Base-by-base conservation (phyloP, 495 filamentous ascomycete species). In the Durotheca rogersii region DNA sequence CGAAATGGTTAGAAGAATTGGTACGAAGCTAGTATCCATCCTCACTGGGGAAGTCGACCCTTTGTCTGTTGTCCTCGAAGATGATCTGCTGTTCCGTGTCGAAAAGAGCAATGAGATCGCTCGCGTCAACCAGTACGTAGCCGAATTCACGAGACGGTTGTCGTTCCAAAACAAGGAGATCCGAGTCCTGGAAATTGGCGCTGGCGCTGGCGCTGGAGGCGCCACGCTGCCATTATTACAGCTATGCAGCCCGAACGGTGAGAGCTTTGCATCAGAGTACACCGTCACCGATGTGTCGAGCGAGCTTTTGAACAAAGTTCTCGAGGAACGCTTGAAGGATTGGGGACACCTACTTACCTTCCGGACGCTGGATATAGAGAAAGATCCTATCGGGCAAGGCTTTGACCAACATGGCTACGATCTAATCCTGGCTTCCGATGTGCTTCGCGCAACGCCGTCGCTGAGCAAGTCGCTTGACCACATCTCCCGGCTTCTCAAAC, bases 201-300 rank as follows among this genome's bases (percentile, higher is more conserved):
- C 64, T 7, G 74, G 73, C 11, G 71, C 64, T 7, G 67, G 64
- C 11, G 72, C 66, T 14, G 76, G 74, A 4, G 62, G 61, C 14
- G 53, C 60, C 0, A 75, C 75, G 1, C 34, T 43, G 16, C 25
- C 46, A 7, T 18, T 58, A 9, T 20, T 66, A 4, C 3, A 40
- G 10, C 27, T 14, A 7, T 23, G 37, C 21, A 23, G 29, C 3
- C 56, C 77, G 0, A 67, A 76, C 44, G 48, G 72, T 6, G 66
- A 66, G 6, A 20, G 42, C 10, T 61, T 71, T 57, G 40, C 45
- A 12, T 25, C 32, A 20, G 59, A 61, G 1, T 81, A 81, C 51
- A 76, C 74, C 0, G 80, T 49, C 51, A 77, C 77, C 3, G 70
- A 81, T 42, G 68, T 77, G 15, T 67, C 71, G 7, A 43, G 53